Percentiles rank a stretch among this genome's conserved stretches.
Evolutionary conservation across 2,329 filamentous ascomycete species (phyloP).

Genomic region (Hypoxylon sp.): DNA sequence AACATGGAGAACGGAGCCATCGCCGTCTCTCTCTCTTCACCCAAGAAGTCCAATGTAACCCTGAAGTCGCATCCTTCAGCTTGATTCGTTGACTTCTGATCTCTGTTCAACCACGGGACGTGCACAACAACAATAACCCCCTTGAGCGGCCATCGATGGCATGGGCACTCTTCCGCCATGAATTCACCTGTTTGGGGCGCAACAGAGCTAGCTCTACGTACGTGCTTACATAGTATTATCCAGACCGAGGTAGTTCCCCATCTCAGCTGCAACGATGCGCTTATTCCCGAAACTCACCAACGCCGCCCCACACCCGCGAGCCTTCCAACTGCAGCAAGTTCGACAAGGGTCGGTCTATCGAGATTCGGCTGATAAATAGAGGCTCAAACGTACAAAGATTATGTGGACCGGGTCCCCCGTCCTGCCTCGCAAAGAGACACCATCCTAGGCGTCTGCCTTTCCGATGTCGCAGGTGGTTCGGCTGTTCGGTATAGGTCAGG

Average conservation of each 20-base stretch:
- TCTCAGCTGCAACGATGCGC: conserved; percentile 5
- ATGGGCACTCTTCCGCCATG: conserved; percentile 3
- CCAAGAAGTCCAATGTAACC: conserved; percentile 12
- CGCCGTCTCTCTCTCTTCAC: background rate
- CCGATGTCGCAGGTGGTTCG: conserved; percentile 37
- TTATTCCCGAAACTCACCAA: conserved; percentile 34
- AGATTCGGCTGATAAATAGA: conserved; percentile 2
- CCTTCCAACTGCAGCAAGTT: background rate
- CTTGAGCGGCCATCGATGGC: background rate
- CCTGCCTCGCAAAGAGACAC: conserved; percentile 5
- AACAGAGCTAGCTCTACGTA: conserved; percentile 4
- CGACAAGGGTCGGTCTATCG: background rate
- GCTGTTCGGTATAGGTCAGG: conserved; percentile 6
- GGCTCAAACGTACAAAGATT: conserved; percentile 8
- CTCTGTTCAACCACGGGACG: background rate
- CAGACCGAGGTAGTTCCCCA: conserved; percentile 4
- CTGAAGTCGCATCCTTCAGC: background rate
- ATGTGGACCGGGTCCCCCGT: background rate
- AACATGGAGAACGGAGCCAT: conserved; percentile 16
- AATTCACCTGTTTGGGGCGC: conserved; percentile 1
- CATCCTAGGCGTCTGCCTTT: conserved; percentile 6
- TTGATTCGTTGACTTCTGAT: conserved; percentile 16
- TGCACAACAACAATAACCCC: background rate
- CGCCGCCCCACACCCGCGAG: conserved; percentile 14
- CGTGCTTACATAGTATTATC: conserved; percentile 4